A percentile compares a stretch with the other conserved stretches of the same genome.
phyloP scores from a whole-genome alignment of 352 stramenopile species.

The Aphanomyces euteiches region DNA sequence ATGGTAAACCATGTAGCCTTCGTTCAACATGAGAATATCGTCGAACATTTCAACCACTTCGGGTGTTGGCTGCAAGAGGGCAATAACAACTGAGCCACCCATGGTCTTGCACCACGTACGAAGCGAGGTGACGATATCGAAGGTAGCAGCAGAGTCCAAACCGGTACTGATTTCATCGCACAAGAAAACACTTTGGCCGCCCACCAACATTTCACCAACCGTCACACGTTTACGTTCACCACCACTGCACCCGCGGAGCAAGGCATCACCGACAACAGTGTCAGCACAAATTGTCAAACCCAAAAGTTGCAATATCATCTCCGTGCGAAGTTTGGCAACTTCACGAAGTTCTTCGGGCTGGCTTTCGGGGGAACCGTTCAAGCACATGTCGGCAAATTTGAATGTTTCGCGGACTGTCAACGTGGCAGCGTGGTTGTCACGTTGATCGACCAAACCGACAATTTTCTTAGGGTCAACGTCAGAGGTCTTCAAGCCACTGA shows the following conservation, averaged over 20 bases:
- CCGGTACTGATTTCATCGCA: conserved; percentile 92
- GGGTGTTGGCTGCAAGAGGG: conserved; percentile 65
- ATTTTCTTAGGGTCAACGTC: conserved; percentile 59
- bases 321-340: conserved; percentile 60
- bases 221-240: conserved; percentile 89
- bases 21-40: conserved; percentile 91
- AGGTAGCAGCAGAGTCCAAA: conserved; percentile 89
- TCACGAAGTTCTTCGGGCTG: conserved; percentile 69
- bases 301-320: conserved; percentile 77
- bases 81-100: conserved; percentile 40
- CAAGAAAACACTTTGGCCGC: conserved; percentile 66
- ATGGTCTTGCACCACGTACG: conserved; percentile 43
- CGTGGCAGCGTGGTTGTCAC: conserved; percentile 61
- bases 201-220: conserved; percentile 88
- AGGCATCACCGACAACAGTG: conserved; percentile 89
- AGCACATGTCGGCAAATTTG: conserved; percentile 89
- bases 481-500: conserved; percentile 42
- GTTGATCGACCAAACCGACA: conserved; percentile 53
- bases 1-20: conserved; percentile 92
- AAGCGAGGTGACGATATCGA: conserved; percentile 84
- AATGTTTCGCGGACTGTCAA: conserved; percentile 94
- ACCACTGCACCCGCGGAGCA: conserved; percentile 86
- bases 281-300: conserved; percentile 84
- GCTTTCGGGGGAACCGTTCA: conserved; percentile 50
- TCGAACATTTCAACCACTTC: conserved; percentile 95